Evolutionary conservation across 108 stramenopile species (phyloP).

Genomic region (Schizochytrium sp.): DNA sequence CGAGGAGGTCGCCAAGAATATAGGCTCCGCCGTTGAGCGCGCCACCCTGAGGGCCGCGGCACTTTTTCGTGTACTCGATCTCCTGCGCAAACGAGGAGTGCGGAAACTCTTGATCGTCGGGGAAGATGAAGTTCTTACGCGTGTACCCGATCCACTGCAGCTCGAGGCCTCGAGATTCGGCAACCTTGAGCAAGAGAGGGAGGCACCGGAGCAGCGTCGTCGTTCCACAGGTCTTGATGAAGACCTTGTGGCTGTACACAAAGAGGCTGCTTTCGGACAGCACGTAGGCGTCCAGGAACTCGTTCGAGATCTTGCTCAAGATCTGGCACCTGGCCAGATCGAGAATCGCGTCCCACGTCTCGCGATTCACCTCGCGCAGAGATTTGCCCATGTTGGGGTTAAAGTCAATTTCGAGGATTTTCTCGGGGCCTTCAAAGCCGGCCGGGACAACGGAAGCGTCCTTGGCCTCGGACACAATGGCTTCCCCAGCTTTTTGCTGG

Average conservation of each 20-base stretch:
- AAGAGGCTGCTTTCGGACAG: constrained; percentile 92
- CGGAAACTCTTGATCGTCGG: constrained; percentile 80
- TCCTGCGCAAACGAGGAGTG: constrained; percentile 32
- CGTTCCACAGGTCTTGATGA: constrained; percentile 99
- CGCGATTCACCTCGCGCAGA: constrained; percentile 65
- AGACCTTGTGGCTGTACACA: constrained; percentile 93
- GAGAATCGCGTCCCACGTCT: constrained; percentile 80
- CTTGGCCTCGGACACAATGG: no score
- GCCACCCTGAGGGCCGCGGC: not conserved
- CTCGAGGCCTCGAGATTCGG: constrained; percentile 67
- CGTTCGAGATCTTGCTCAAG: constrained; percentile 75
- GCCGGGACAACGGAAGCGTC: not conserved
- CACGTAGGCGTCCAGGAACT: constrained; percentile 91
- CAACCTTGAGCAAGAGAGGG: constrained; percentile 73
- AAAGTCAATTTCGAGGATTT: constrained; percentile 62
- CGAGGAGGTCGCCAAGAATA: constrained; percentile 92
- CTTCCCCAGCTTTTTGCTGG: not conserved
- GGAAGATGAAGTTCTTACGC: constrained; percentile 96
- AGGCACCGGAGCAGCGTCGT: constrained; percentile 97
- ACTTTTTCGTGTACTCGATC: constrained; percentile 26
- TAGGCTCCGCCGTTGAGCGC: constrained; percentile 81
- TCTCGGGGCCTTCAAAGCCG: constrained; percentile 58
- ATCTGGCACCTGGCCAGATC: constrained; percentile 88
- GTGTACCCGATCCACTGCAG: constrained; percentile 98
- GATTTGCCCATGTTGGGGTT: constrained; percentile 56